Conservation (phyloP, 768 basidiomycete genomes). For the Lentinula aciculospora region DNA sequence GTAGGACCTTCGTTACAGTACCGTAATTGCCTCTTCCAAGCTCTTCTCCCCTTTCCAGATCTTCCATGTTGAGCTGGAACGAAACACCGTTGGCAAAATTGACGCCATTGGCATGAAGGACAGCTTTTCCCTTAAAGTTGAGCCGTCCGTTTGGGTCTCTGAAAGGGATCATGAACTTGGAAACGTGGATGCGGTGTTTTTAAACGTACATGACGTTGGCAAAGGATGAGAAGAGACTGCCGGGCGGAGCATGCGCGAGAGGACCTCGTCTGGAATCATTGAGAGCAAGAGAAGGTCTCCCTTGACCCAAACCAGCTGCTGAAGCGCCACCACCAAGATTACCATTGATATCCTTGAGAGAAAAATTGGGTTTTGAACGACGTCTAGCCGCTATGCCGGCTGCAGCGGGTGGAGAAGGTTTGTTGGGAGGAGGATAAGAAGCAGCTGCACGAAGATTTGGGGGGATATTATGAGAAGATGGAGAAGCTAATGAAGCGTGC, state of each 20-base stretch:
- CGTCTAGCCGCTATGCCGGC: conserved; percentile 34
- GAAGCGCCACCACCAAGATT: conserved; percentile 46
- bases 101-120: conserved; percentile 82
- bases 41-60: conserved; percentile 88
- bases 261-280: conserved; percentile 29
- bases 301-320: conserved; percentile 67
- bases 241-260: conserved; percentile 38
- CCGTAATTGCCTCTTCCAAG: conserved; percentile 97
- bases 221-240: conserved; percentile 80
- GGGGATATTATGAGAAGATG: conserved; percentile 13
- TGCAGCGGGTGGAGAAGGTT: conserved; percentile 17
- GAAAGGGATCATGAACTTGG: conserved; percentile 6
- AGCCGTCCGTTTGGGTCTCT: conserved; percentile 97
- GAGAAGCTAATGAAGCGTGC: conserved; percentile 22
- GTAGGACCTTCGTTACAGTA: conserved; percentile 92
- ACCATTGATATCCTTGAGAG: conserved; percentile 57
- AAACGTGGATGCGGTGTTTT: conserved; percentile 10
- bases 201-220: conserved; percentile 83
- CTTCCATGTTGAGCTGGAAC: conserved; percentile 91
- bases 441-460: conserved; percentile 26
- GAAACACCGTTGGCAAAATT: conserved; percentile 86
- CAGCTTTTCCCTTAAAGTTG: conserved; percentile 90
- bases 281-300: conserved; percentile 49
- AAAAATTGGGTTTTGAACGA: conserved; percentile 51
- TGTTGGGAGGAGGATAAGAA: conserved; percentile 23